Conservation (phyloP, 1,284 basidiomycete genomes). For the Papiliotrema terrestris region DNA sequence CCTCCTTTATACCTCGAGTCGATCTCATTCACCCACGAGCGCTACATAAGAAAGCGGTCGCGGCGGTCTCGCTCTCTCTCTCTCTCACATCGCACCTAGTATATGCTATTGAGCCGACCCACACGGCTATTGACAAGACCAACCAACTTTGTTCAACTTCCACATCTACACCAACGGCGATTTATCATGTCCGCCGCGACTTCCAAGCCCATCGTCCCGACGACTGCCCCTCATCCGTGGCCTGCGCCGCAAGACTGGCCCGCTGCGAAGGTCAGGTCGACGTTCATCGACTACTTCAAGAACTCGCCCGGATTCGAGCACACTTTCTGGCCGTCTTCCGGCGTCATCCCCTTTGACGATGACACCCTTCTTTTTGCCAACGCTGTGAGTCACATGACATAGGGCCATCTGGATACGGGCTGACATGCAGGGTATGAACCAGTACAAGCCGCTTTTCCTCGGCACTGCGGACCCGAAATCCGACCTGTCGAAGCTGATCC, state of each 20-base stretch:
- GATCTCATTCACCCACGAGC: background rate
- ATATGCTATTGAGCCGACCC: slow-evolving; percentile 5
- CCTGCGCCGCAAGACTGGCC: slow-evolving; percentile 58
- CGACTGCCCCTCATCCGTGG: slow-evolving; percentile 40
- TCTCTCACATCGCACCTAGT: background rate
- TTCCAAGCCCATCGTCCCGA: slow-evolving; percentile 34
- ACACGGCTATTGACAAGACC: background rate
- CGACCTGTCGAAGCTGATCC: slow-evolving; percentile 82
- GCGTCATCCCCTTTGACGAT: slow-evolving; percentile 94
- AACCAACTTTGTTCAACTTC: background rate
- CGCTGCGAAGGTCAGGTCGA: slow-evolving; percentile 64
- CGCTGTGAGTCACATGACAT: slow-evolving; percentile 55
- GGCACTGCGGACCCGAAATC: slow-evolving; percentile 91
- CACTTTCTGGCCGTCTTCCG: slow-evolving; percentile 87
- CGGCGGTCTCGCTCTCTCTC: background rate
- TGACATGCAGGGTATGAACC: slow-evolving; percentile 72
- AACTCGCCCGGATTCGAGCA: slow-evolving; percentile 63
- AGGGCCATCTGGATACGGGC: too few relatives aligned
- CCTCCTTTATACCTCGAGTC: background rate
- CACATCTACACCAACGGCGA: background rate
- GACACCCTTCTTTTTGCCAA: slow-evolving; percentile 96
- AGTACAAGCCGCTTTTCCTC: slow-evolving; percentile 96
- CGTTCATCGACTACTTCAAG: slow-evolving; percentile 74
- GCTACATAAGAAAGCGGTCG: too few relatives aligned
- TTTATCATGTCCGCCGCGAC: slow-evolving; percentile 28